A percentile compares a stretch with the other conserved stretches of the same genome.
These are phyloP conservation scores for Cynara cardunculus DNA, from an alignment of 129 eudicot genomes.

Conservation along the genomic window DNA sequence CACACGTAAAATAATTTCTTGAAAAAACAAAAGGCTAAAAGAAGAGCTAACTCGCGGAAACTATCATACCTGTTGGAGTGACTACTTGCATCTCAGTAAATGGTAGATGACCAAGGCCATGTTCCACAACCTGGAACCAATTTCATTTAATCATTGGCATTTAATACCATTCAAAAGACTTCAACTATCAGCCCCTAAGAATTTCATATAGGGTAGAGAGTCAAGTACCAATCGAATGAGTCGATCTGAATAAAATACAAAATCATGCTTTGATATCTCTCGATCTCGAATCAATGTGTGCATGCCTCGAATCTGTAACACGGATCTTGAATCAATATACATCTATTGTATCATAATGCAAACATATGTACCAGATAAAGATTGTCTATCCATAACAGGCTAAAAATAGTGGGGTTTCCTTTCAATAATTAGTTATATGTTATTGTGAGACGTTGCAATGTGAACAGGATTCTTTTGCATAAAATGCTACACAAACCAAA, in stretches of 20 bases:
- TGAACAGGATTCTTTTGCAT: neutral
- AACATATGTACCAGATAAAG: neutral
- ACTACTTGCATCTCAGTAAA: conserved; percentile 91
- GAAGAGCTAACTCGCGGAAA: conserved; percentile 1
- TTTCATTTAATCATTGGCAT: neutral
- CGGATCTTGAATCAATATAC: conserved; percentile 3
- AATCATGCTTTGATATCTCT: conserved; percentile 95
- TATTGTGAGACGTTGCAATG: neutral
- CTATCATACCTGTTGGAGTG: conserved; percentile 81
- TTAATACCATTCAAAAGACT: neutral
- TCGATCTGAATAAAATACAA: conserved; percentile 94
- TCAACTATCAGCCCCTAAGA: neutral
- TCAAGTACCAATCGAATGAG: conserved; percentile 77
- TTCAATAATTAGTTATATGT: neutral
- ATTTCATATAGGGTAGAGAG: conserved; percentile 10
- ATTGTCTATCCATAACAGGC: neutral
- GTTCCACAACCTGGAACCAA: conserved; percentile 87
- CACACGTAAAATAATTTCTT: neutral
- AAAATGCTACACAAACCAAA: neutral
- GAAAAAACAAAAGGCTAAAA: neutral
- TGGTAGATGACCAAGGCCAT: conserved; percentile 98
- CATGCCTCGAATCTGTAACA: conserved; percentile 96
- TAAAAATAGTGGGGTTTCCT: neutral
- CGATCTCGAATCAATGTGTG: conserved; percentile 93
- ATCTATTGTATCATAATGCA: neutral